A percentile compares a stretch with the other conserved stretches of the same genome.
These are phyloP conservation scores for Thielaviopsis euricoi DNA, from an alignment of 2,329 filamentous ascomycete genomes.

Conservation along the genomic window DNA sequence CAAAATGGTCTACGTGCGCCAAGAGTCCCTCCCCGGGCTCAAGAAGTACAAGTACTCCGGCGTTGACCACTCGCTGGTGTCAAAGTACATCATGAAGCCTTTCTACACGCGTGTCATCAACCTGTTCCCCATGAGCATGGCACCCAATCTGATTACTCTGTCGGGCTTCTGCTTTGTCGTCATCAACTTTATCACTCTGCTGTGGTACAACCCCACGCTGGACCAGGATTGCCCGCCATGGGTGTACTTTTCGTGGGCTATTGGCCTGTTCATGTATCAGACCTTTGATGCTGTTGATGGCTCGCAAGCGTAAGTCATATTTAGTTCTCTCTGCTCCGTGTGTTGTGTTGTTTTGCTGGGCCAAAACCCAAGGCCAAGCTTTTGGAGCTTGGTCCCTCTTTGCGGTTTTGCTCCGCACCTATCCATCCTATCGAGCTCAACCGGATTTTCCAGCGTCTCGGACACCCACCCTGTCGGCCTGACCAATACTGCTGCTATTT, in stretches of 20 bases:
- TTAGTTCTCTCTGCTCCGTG: no score
- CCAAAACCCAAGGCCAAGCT: no score
- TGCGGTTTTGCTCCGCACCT: no score
- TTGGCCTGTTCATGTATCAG: constrained; percentile 88
- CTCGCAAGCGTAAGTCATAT: constrained; percentile 60
- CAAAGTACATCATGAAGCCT: constrained; percentile 88
- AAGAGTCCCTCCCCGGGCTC: constrained; percentile 73
- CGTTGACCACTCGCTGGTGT: constrained; percentile 79
- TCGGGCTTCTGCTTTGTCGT: constrained; percentile 83
- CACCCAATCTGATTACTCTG: constrained; percentile 73
- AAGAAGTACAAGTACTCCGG: constrained; percentile 90
- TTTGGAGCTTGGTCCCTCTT: no score
- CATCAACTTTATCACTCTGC: constrained; percentile 71
- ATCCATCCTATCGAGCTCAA: no score
- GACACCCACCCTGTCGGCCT: no score
- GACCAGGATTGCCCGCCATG: constrained; percentile 86
- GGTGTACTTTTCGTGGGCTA: constrained; percentile 87
- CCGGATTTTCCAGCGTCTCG: no score
- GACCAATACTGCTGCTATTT: no score
- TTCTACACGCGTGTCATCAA: constrained; percentile 96
- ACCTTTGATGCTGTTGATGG: constrained; percentile 97
- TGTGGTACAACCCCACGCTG: constrained; percentile 91
- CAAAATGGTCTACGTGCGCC: constrained; percentile 83
- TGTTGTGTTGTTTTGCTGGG: no score
- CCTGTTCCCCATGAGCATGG: constrained; percentile 91